Base-by-base conservation (phyloP, 225 moss, liverwort and hornwort genomes). In the Pleurozium schreberi region DNA sequence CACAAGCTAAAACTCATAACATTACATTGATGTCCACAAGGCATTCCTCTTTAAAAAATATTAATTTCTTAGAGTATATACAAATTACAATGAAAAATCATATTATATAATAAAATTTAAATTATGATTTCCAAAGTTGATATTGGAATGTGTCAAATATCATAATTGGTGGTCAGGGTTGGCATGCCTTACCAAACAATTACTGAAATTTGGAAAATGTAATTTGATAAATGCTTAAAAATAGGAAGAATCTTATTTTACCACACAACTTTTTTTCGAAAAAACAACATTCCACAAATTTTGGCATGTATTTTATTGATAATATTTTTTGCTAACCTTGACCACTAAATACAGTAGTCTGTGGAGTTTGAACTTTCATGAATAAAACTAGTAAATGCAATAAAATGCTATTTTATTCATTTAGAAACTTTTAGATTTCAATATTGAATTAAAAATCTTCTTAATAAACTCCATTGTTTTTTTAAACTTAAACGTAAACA, bases 131-230 rank as follows among this genome's bases (percentile, higher is more conserved):
- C 15, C 5, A 73, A 73, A 30, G 28, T 45, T 71, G 9, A 43
- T 45, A 45, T 45, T 45, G 5, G 9, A 71, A 71, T 43, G 16
- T 43, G 3, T 43, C 28, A 5, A 71, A 43, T 71, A 71, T 71
- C 5, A 43, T 18, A 28, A 0, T 0, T 0, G 0, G 1, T 28
- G 2, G 10, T 45, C 3, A 17, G 0, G 0, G 28, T 14, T 73
- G 17, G 6, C 45, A 73, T 73, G 45, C 3, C 3, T 3, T 17
- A 1, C 28, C 73, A 45, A 73, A 42, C 18, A 6, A 73, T 30
- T 73, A 73, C 2, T 73, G 11, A 18, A 45, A 73, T 1, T 74
- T 74, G 10, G 4, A 3, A 47, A 47, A 47, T 30, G 9, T 28
- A 0, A 73, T 45, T 9, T 45, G 28, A 28, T 10, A 10, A 30